phyloP scores from a whole-genome alignment of 352 stramenopile genomes.

The Phytophthora aleatoria region DNA sequence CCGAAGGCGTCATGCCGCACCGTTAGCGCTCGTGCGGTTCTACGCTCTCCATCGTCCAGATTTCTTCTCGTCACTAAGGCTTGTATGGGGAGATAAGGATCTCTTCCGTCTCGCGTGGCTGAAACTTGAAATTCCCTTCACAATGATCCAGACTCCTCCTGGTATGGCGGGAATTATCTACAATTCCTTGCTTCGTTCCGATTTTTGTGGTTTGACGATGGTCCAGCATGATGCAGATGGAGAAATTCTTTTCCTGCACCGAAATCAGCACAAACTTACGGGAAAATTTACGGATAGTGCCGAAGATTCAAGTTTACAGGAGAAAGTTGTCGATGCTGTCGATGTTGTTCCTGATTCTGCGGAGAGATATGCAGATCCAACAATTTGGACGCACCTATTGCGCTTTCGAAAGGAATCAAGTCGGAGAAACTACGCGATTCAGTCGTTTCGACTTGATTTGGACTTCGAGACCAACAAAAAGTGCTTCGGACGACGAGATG shows the following conservation, averaged over 20 bases:
- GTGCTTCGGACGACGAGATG: conserved; percentile 49
- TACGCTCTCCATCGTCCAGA: conserved; percentile 44
- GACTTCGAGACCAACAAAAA: conserved; percentile 45
- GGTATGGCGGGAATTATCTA: conserved; percentile 40
- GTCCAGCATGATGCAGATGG: conserved; percentile 37
- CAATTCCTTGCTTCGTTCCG: conserved; percentile 21
- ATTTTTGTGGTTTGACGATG: conserved; percentile 61
- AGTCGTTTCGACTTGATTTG: conserved; percentile 38
- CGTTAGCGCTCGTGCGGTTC: conserved; percentile 29
- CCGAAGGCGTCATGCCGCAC: conserved; percentile 30
- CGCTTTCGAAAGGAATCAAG: conserved; percentile 42
- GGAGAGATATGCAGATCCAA: conserved; percentile 33
- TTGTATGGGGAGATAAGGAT: conserved; percentile 41
- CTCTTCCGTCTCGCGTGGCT: conserved; percentile 67
- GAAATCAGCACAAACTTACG: conserved; percentile 53
- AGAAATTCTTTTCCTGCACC: conserved; percentile 52
- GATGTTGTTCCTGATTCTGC: not conserved
- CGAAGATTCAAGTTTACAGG: not conserved
- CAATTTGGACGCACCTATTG: conserved; percentile 70
- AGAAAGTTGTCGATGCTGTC: conserved; percentile 5
- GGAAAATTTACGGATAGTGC: conserved; percentile 8
- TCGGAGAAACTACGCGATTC: conserved; percentile 42
- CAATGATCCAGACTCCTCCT: conserved; percentile 58
- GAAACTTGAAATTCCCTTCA: conserved; percentile 44
- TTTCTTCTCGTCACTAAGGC: conserved; percentile 34